phyloP scores from a whole-genome alignment of 805 yeast species.

The Grigorovia transvaalensis region DNA sequence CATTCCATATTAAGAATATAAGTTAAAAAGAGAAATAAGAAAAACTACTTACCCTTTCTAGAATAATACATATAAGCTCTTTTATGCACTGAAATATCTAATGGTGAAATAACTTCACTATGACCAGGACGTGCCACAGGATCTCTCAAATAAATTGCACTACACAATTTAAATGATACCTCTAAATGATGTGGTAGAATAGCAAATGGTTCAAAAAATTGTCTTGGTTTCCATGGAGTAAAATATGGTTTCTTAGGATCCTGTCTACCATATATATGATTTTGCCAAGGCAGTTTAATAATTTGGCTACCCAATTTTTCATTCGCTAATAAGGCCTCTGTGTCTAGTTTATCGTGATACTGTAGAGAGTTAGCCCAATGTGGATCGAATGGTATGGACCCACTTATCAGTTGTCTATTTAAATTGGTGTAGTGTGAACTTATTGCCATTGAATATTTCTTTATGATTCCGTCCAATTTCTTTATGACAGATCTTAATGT shows the following conservation, averaged over 20 bases:
- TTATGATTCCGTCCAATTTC: conserved; percentile 18
- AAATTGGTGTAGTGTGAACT: conserved; percentile 25
- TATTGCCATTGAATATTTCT: conserved; percentile 16
- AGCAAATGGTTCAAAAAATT: conserved; percentile 86
- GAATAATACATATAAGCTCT: conserved; percentile 91
- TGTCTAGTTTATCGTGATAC: conserved; percentile 33
- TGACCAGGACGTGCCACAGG: conserved; percentile 97
- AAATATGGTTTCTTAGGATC: conserved; percentile 74
- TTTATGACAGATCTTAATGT: conserved; percentile 21
- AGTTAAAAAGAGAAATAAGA: neutral
- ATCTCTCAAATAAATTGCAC: conserved; percentile 91
- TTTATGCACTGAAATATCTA: conserved; percentile 70
- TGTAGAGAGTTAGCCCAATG: conserved; percentile 41
- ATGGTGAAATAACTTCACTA: conserved; percentile 91
- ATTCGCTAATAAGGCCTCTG: conserved; percentile 40
- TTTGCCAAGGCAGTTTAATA: conserved; percentile 72
- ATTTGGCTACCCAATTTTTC: conserved; percentile 36
- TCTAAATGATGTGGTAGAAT: conserved; percentile 88
- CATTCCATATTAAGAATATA: too few relatives aligned
- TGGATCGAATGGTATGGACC: conserved; percentile 35
- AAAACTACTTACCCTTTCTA: conserved; percentile 46
- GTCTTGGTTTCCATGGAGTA: conserved; percentile 96
- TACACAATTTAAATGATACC: conserved; percentile 82
- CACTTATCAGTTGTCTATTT: conserved; percentile 13
- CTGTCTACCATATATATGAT: conserved; percentile 63